Evolutionary conservation across 2,329 filamentous ascomycete genomes (phyloP).

Genomic region (Keithomyces neogunnii): DNA sequence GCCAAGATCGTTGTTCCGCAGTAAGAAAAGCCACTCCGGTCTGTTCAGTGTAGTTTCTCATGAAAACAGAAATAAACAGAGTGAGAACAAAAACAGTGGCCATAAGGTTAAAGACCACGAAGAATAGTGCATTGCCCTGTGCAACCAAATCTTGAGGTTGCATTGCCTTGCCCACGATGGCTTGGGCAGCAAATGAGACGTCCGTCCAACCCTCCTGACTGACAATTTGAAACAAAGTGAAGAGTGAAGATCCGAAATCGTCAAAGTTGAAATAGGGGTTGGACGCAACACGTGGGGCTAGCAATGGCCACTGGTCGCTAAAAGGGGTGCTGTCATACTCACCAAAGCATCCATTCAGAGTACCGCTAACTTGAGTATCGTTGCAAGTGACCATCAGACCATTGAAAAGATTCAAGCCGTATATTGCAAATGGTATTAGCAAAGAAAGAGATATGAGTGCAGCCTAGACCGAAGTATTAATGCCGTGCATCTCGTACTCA

Average conservation of each 20-base stretch:
- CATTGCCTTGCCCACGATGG: constrained; percentile 65
- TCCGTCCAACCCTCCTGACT: constrained; percentile 98
- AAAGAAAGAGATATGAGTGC: constrained; percentile 91
- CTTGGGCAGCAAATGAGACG: constrained; percentile 77
- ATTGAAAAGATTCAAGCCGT: constrained; percentile 87
- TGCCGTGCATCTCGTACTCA: not conserved
- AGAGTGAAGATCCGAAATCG: constrained; percentile 85
- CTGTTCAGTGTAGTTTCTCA: constrained; percentile 99
- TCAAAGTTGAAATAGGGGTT: constrained; percentile 92
- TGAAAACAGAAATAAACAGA: constrained; percentile 97
- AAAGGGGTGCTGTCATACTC: constrained; percentile 74
- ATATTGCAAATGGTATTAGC: constrained; percentile 93
- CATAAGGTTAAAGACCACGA: constrained; percentile 91
- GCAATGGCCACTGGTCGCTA: constrained; percentile 64
- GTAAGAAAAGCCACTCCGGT: constrained; percentile 95
- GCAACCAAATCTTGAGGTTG: constrained; percentile 64
- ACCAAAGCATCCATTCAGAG: constrained; percentile 68
- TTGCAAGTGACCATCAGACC: constrained; percentile 77
- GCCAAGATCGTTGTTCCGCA: constrained; percentile 91
- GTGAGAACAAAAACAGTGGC: constrained; percentile 95
- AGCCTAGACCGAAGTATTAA: constrained; percentile 37
- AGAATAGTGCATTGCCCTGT: constrained; percentile 86
- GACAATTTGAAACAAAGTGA: constrained; percentile 97
- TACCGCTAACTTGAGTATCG: constrained; percentile 43
- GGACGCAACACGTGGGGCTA: constrained; percentile 70